These are phyloP conservation scores for Hanseniaspora singularis DNA, from an alignment of 805 yeast genomes.

Conservation along the genomic window DNA sequence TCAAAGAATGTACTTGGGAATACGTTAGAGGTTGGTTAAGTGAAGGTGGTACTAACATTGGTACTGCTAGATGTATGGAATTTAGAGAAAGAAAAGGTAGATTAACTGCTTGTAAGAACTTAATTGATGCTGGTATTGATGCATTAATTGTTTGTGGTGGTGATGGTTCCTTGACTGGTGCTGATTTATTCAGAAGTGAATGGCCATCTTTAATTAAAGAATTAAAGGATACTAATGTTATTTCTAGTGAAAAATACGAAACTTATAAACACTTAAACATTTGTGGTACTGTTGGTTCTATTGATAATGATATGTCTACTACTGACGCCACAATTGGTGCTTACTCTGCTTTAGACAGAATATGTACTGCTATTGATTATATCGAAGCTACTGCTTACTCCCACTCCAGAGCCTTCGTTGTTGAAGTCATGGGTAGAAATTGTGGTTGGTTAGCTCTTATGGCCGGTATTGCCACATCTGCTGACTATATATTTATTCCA, in stretches of 20 bases:
- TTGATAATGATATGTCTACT: constrained; percentile 75
- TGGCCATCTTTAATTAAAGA: constrained; percentile 64
- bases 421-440: constrained; percentile 98
- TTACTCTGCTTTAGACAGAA: constrained; percentile 63
- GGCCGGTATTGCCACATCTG: constrained; percentile 95
- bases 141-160: constrained; percentile 75
- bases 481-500: constrained; percentile 88
- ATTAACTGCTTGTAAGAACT: constrained; percentile 48
- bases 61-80: constrained; percentile 63
- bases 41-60: constrained; percentile 66
- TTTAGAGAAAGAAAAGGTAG: constrained; percentile 59
- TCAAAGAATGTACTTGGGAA: constrained; percentile 56
- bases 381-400: constrained; percentile 96
- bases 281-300: constrained; percentile 71
- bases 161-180: constrained; percentile 74
- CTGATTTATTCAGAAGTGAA: constrained; percentile 61
- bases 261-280: constrained; percentile 49
- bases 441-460: constrained; percentile 98
- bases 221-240: constrained; percentile 35
- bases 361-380: constrained; percentile 69
- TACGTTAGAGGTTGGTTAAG: constrained; percentile 62
- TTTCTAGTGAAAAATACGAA: constrained; percentile 37
- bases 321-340: constrained; percentile 78
- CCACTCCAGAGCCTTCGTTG: constrained; percentile 93
- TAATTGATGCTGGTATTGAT: constrained; percentile 61